These are phyloP conservation scores for Phaeoacremonium minimum DNA, from an alignment of 2,329 filamentous ascomycete species.

Conservation along the genomic window DNA sequence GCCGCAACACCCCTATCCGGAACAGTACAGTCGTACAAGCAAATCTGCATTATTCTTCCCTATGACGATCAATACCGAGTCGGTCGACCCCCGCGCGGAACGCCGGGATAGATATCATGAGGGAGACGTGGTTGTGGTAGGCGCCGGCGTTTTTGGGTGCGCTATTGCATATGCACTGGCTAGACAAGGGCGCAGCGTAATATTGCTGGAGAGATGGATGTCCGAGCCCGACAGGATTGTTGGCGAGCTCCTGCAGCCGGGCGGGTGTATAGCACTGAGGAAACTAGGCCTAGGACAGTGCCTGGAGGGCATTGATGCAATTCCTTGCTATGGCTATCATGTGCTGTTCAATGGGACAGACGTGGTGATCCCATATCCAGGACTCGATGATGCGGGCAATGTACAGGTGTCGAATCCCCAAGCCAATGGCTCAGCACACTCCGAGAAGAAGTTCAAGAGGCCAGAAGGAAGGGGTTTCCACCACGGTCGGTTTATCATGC, in stretches of 20 bases:
- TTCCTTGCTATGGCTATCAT: conserved; percentile 80
- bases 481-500: conserved; percentile 87
- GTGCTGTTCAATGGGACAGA: conserved; percentile 75
- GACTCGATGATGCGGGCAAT: conserved; percentile 43
- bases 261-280: conserved; percentile 76
- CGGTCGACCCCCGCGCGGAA: conserved; percentile 35
- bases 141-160: conserved; percentile 86
- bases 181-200: conserved; percentile 83
- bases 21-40: too few relatives aligned
- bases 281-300: conserved; percentile 78
- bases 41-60: too few relatives aligned
- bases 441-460: conserved; percentile 30
- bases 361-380: conserved; percentile 76
- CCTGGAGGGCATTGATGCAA: conserved; percentile 82
- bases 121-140: conserved; percentile 85
- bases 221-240: conserved; percentile 95
- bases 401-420: conserved; percentile 18
- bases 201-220: conserved; percentile 83
- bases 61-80: conserved; percentile 24
- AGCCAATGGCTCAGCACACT: conserved; percentile 18
- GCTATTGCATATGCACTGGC: conserved; percentile 80
- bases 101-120: conserved; percentile 54
- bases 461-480: conserved; percentile 82
- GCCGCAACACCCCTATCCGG: too few relatives aligned
- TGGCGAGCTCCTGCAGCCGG: conserved; percentile 90